Base-by-base conservation (phyloP, 257 asterid genomes). In the Rubia yunnanensis region DNA sequence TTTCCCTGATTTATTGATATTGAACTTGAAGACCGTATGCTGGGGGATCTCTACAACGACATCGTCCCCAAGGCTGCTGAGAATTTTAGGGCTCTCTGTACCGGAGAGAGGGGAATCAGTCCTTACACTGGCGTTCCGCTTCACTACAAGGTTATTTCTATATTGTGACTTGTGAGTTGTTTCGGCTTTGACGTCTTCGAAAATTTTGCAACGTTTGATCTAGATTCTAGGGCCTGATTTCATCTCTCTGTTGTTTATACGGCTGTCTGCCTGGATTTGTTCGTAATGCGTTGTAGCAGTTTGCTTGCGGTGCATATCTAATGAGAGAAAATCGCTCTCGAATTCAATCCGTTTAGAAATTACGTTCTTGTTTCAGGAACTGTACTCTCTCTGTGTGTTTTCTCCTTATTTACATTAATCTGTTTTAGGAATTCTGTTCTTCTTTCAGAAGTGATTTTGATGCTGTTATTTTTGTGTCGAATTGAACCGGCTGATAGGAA, bases 21-120 rank as follows among this genome's bases (percentile, higher is more conserved):
- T n/a, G 98, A 92, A 72, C 80, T 89, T 39, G 98, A 92, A 76
- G 98, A 97, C 38, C 84, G 98, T 41, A 81, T 92, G 6, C 74
- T 92, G 28, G 81, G 89, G 15, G 97, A 92, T 72, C 86, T 92
- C 18, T 89, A 63, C 77, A 70, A 77, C 61, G 97, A 92, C 44
- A 74, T 87, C 20, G 98, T 89, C 30, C 98, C 98, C 61, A 85
- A 72, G 76, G 89, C 98, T 55, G 91, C 76, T 36, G 85, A 80
- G 63, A 80, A 80, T 53, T 80, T 80, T 68, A 72, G 82, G 44
- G 85, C 85, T 10, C 78, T 78, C 1, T 78, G 84, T 22, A 80
- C 80, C 22, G 85, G 85, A 0, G 80, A 80, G 52, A 74, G 66
- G 52, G 85, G 80, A 66, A 60, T 66, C 38, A 68, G 71, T 59